Evolutionary conservation across 768 basidiomycete species (phyloP), one percentile per base, ranked within the genome.

Genomic region (Lactarius pseudohatsudake): DNA sequence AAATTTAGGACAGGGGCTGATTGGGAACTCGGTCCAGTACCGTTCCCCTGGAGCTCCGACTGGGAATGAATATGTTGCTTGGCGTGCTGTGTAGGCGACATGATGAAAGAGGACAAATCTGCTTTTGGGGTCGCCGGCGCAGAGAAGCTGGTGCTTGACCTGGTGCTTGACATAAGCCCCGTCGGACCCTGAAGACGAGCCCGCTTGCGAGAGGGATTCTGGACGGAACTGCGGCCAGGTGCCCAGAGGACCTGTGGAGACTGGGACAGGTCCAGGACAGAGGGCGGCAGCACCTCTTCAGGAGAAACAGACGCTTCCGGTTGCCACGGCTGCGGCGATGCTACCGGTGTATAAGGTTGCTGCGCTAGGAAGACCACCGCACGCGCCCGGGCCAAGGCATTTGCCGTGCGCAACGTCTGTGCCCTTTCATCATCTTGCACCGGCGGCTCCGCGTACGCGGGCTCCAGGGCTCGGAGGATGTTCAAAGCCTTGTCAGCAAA

Each of bases 381-480:
- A 84, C 85, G 75, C 86, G 88, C 70, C 89, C 88, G 74, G 88
- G 90, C 89, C 26, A 92, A 82, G 67, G 89, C 89, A 66, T 87
- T 83, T 50, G 92, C 90, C 28, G 85, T 81, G 61, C 85, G 79
- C 57, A 92, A 76, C 28, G 91, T 84, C 68, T 83, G 81, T 13
- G 80, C 80, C 68, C 87, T 86, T 40, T 65, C 58, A 22, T 70
- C 67, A 72, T 84, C 79, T 18, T 78, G 76, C 18, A 82, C 83
- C 71, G 87, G 86, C 47, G 88, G 87, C 50, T 82, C 79, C 32
- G 86, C 81, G 72, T 91, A 92, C n/a, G 92, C 77, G 16, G 91
- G 90, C 16, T 87, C 82, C 22, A 93, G 82, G 3, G 88, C 85
- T 59, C 82, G 82, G 15, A 93, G 80, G 69, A 93, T 89, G 66